These are phyloP conservation scores for Daldinia concentrica DNA, from an alignment of 495 filamentous ascomycete genomes.

Conservation along the genomic window DNA sequence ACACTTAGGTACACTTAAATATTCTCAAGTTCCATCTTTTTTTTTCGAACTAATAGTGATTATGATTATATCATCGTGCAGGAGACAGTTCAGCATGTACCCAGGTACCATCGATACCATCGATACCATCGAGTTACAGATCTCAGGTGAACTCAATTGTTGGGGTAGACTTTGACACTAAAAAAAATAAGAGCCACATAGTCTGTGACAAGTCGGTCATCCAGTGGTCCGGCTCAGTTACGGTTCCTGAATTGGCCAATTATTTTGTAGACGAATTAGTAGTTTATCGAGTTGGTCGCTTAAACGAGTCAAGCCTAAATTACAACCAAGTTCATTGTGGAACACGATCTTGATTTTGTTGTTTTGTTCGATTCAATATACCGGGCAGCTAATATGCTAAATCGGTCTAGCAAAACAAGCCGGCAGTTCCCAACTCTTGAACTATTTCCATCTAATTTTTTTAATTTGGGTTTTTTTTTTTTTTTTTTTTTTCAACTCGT, in stretches of 20 bases:
- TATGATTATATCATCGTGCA: conserved; percentile 11
- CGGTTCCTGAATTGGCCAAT: conserved; percentile 25
- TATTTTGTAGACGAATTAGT: conserved; percentile 26
- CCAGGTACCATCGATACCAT: conserved; percentile 1
- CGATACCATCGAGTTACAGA: conserved; percentile 14
- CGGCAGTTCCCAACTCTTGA: not conserved
- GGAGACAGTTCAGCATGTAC: not conserved
- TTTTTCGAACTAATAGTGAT: not conserved
- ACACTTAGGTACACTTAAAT: too few relatives aligned
- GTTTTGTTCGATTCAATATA: conserved; percentile 3
- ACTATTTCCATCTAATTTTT: not conserved
- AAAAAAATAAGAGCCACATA: conserved; percentile 20
- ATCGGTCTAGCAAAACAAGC: not conserved
- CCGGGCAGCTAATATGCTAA: not conserved
- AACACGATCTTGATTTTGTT: conserved; percentile 8
- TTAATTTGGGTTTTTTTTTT: conserved; percentile 7
- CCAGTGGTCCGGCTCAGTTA: conserved; percentile 19
- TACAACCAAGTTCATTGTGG: conserved; percentile 3
- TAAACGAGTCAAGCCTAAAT: conserved; percentile 15
- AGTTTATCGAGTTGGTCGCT: conserved; percentile 19
- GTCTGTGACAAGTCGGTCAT: conserved; percentile 12
- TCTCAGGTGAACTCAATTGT: conserved; percentile 46
- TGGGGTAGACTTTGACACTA: conserved; percentile 40
- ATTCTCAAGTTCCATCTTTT: not conserved
- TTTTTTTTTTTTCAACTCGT: not conserved